These are phyloP conservation scores for Aegilops speltoides DNA, from an alignment of 176 grass and related monocot genomes.

Conservation along the genomic window DNA sequence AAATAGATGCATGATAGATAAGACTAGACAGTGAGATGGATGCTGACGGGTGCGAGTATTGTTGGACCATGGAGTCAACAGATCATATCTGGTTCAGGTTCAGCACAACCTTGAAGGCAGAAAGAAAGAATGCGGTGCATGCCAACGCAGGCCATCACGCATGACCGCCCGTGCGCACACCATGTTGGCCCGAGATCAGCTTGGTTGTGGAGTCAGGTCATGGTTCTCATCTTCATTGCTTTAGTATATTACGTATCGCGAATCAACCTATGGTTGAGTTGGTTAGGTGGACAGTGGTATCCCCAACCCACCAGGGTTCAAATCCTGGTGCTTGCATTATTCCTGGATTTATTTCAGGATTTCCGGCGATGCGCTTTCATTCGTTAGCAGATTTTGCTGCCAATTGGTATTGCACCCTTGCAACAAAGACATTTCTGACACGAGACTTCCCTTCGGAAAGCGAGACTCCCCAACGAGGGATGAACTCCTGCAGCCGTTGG, in stretches of 20 bases:
- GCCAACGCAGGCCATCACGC: conserved; percentile 2
- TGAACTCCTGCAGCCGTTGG: too few relatives aligned
- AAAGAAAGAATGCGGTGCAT: background rate
- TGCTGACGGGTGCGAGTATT: background rate
- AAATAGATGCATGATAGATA: background rate
- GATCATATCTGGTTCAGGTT: background rate
- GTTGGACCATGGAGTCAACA: background rate
- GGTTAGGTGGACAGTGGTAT: too few relatives aligned
- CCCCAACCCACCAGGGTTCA: too few relatives aligned
- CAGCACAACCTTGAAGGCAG: background rate
- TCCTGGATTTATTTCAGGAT: too few relatives aligned
- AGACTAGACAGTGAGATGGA: background rate
- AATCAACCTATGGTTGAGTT: too few relatives aligned
- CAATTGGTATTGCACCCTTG: background rate
- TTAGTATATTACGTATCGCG: too few relatives aligned
- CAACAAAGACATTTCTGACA: background rate
- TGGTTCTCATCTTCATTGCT: background rate
- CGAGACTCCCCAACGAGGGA: too few relatives aligned
- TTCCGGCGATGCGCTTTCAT: too few relatives aligned
- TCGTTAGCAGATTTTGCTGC: background rate
- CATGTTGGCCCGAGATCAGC: background rate
- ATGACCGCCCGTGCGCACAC: background rate
- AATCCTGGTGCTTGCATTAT: too few relatives aligned
- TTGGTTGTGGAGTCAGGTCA: background rate
- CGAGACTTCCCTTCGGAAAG: background rate